A percentile compares a stretch with the other conserved stretches of the same genome.
Evolutionary conservation across 495 filamentous ascomycete species (phyloP).

Genomic region (Aspergillus ostianus): DNA sequence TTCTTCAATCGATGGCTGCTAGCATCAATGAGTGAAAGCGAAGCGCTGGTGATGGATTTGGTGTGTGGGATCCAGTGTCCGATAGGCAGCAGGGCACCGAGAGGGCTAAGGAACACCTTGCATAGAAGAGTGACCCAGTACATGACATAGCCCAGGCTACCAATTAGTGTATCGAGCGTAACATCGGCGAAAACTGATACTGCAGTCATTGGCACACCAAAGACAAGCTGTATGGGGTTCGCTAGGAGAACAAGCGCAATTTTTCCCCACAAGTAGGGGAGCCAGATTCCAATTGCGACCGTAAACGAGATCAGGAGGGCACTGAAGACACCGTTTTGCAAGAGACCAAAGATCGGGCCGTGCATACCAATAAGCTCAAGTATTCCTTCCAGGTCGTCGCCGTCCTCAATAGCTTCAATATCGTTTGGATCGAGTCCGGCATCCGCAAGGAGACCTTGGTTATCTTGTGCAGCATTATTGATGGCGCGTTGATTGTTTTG

Average conservation of each 20-base stretch:
- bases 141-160: conserved; percentile 54
- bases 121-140: conserved; percentile 49
- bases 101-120: conserved; percentile 44
- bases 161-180: conserved; percentile 58
- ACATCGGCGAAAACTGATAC: conserved; percentile 71
- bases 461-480: conserved; percentile 22
- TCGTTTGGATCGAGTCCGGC: conserved; percentile 59
- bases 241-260: conserved; percentile 74
- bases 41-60: conserved; percentile 43
- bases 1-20: conserved; percentile 44
- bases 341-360: conserved; percentile 80
- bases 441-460: conserved; percentile 33
- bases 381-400: conserved; percentile 96
- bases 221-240: conserved; percentile 66
- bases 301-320: conserved; percentile 85
- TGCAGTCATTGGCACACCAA: conserved; percentile 69
- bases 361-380: conserved; percentile 96
- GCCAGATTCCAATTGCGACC: conserved; percentile 77
- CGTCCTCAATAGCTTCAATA: conserved; percentile 68
- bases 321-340: conserved; percentile 94
- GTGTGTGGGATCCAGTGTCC: conserved; percentile 39
- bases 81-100: conserved; percentile 40
- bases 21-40: conserved; percentile 47
- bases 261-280: conserved; percentile 90
- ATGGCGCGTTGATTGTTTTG: conserved; percentile 31